These are phyloP conservation scores for Salvia splendens DNA, from an alignment of 257 asterid species.

Conservation along the genomic window DNA sequence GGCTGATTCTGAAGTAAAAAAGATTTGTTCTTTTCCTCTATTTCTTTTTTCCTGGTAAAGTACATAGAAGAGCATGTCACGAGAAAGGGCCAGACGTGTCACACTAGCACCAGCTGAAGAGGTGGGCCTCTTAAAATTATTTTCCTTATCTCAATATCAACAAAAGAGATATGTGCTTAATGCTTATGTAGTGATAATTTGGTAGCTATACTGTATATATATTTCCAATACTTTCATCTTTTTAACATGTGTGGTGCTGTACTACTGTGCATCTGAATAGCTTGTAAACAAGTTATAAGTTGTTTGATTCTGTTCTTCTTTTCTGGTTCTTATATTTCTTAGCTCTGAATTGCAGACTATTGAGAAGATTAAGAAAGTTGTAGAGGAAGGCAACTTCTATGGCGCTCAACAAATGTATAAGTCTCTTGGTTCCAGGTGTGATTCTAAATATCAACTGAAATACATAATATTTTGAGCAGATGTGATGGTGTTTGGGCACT, in stretches of 20 bases:
- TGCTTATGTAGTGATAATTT: conserved; percentile 4
- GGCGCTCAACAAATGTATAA: conserved; percentile 99
- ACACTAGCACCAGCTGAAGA: conserved; percentile 69
- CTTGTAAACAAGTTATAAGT: conserved; percentile 1
- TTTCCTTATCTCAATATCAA: conserved; percentile 11
- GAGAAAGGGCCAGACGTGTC: conserved; percentile 69
- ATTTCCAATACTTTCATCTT: not conserved
- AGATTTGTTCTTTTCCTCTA: not conserved
- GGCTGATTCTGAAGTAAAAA: not conserved
- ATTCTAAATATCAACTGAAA: conserved; percentile 29
- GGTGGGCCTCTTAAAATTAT: conserved; percentile 43
- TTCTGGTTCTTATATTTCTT: not conserved
- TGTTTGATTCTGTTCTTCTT: not conserved
- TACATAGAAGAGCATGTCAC: conserved; percentile 51
- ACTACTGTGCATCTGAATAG: conserved; percentile 1
- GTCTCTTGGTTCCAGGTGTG: conserved; percentile 81
- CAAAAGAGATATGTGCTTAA: not conserved
- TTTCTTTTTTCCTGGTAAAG: not conserved
- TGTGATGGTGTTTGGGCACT: conserved; percentile 32
- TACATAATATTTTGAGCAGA: conserved; percentile 50
- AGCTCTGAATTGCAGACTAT: conserved; percentile 53
- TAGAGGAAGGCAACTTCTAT: conserved; percentile 80
- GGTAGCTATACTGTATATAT: not conserved
- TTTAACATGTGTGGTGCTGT: not conserved
- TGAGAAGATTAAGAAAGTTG: conserved; percentile 73